Percentiles rank a stretch among this genome's conserved stretches.
Evolutionary conservation across 2,329 filamentous ascomycete genomes (phyloP).

Genomic region (Aureobasidium lini): DNA sequence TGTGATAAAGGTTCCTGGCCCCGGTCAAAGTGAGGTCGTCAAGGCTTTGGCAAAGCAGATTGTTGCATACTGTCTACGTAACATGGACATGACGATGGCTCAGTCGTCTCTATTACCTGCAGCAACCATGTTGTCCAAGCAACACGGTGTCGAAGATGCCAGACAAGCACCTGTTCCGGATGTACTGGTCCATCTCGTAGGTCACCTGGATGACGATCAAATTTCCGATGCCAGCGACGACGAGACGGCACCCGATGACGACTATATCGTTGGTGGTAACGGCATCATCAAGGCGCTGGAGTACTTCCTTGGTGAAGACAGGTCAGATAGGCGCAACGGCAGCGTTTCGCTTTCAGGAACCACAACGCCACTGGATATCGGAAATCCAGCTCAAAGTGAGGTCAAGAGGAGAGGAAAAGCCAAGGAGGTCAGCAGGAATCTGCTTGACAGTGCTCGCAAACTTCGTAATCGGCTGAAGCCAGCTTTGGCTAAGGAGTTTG

Average conservation of each 20-base stretch:
- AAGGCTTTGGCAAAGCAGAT: conserved; percentile 89
- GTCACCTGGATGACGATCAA: conserved; percentile 51
- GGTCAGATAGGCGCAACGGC: conserved; percentile 34
- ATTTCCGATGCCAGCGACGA: conserved; percentile 49
- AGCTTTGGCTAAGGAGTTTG: conserved; percentile 68
- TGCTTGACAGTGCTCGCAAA: conserved; percentile 80
- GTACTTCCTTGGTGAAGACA: conserved; percentile 84
- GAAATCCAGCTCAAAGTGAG: conserved; percentile 27
- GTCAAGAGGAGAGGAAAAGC: conserved; percentile 52
- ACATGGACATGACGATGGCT: conserved; percentile 73
- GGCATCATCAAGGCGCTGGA: conserved; percentile 90
- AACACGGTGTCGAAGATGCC: conserved; percentile 43
- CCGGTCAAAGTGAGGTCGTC: conserved; percentile 79
- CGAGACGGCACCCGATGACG: conserved; percentile 71
- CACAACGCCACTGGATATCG: conserved; percentile 41
- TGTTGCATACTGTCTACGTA: conserved; percentile 87
- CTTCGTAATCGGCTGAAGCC: conserved; percentile 78
- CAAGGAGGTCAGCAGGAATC: conserved; percentile 86
- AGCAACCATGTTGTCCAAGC: conserved; percentile 34
- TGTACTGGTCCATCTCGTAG: conserved; percentile 79
- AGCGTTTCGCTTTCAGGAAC: conserved; percentile 45
- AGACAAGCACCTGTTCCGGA: conserved; percentile 63
- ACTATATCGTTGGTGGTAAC: conserved; percentile 93
- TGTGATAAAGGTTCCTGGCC: conserved; percentile 52
- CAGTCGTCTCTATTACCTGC: conserved; percentile 48